A percentile compares a stretch with the other conserved stretches of the same genome.
Conservation (phyloP, 257 asterid genomes). For the Osmanthus fragrans region DNA sequence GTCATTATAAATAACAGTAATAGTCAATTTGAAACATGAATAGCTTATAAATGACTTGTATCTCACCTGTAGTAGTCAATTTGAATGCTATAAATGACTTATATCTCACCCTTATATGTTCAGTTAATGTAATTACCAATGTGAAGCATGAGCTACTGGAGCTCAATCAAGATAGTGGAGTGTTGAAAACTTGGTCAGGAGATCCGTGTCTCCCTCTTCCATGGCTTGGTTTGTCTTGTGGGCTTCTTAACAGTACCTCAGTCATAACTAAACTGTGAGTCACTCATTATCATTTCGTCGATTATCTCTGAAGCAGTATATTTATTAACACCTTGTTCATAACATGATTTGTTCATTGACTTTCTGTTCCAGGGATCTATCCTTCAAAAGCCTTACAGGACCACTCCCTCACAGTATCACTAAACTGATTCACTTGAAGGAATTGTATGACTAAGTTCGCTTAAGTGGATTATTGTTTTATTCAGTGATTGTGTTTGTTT, state of each 20-base stretch:
- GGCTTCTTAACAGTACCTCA: slow-evolving; percentile 33
- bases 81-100: slow-evolving; percentile 1
- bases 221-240: slow-evolving; percentile 69
- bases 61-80: neutral
- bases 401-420: slow-evolving; percentile 58
- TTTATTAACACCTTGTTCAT: slow-evolving; percentile 2
- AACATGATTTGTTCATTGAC: neutral
- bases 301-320: slow-evolving; percentile 1
- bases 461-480: slow-evolving; percentile 3
- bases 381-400: slow-evolving; percentile 44
- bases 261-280: slow-evolving; percentile 55
- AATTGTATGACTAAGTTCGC: slow-evolving; percentile 43
- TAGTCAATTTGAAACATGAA: neutral
- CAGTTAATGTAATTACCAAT: slow-evolving; percentile 45
- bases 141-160: slow-evolving; percentile 59
- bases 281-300: neutral
- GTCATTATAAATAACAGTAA: neutral
- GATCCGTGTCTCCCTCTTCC: slow-evolving; percentile 75
- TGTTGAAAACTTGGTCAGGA: slow-evolving; percentile 57
- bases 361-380: slow-evolving; percentile 48
- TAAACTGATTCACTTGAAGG: slow-evolving; percentile 51
- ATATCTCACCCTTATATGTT: neutral
- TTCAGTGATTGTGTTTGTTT: slow-evolving; percentile 15
- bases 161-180: slow-evolving; percentile 48
- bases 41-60: slow-evolving; percentile 1